Evolutionary conservation across 169 alveolate species (phyloP), one percentile per base, ranked within the genome.

Genomic region (Plasmodium inui): DNA sequence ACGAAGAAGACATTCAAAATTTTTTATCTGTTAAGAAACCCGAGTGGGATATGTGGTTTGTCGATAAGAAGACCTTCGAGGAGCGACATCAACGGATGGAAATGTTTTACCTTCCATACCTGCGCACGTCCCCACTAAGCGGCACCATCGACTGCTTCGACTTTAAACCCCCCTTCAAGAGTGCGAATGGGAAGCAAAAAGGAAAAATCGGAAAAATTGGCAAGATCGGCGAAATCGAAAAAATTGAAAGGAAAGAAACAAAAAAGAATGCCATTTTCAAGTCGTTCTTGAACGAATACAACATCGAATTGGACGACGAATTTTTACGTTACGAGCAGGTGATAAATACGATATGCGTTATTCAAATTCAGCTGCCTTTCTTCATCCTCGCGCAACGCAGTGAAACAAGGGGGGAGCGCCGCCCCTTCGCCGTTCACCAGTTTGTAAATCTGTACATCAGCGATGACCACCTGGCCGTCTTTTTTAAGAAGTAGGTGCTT

Each of bases 11-110:
- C 37, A 81, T 82, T 30, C 57, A 91, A 70, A 82, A 91, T 22
- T 67, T 70, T 12, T 78, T 91, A 44, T 81, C 84, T 1, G 80
- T 91, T 34, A 91, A 81, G 50, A 71, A 91, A 71, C 95, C 95
- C 50, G 85, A 91, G 41, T 91, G 95, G 95, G 95, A 91, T 57
- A 91, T 91, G 95, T 91, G 95, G 95, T 91, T 91, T 71, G 74
- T 91, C 26, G 53, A 70, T 91, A 81, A 30, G 74, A 82, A 91
- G 26, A 34, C 83, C 22, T 37, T 91, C 22, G 95, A 91, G 28
- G 95, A 91, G 37, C 71, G 76, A 46, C 26, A 81, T 46, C 30
- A 57, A 82, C 55, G 32, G 53, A 14, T 91, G 92, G 26, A 74
- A 12, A 50, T 55, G 41, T 80, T 81, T 91, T 81, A 70, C 44